Base-by-base conservation (phyloP, 176 grass and related monocot genomes). In the Thinopyrum elongatum region DNA sequence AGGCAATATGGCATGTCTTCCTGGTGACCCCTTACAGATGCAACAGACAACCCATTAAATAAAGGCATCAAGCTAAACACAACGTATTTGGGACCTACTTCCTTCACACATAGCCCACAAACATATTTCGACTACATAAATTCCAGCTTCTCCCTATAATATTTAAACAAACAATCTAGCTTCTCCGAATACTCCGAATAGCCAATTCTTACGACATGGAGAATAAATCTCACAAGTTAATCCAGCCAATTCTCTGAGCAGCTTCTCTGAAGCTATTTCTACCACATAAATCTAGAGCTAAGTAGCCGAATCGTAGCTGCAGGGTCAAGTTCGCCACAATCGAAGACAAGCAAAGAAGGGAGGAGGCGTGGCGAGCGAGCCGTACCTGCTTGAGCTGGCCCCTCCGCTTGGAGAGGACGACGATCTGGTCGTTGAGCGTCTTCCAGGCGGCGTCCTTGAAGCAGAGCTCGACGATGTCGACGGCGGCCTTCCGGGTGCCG, bases 361-460 rank as follows among this genome's bases (percentile, higher is more conserved):
- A 0, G n/a, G 21, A 57, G 11, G 4, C 7, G 39, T 7, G 0
- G 49, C 22, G 2, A 78, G 21, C 25, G 5, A 4, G 34, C 19
- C 2, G 9, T 75, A 99, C 97, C 94, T 99, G 97, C 78, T 99
- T 99, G 77, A 99, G 94, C 76, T 99, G 97, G 8, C 97, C 97
- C 85, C 97, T 91, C 70, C 97, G 90, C 79, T 99, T 99, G 4
- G 97, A 96, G 60, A 99, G 63, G 79, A 99, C 84, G 42, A 96
- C 51, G 66, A 99, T 99, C 85, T 99, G 97, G 82, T 99, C 97
- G 28, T 99, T 96, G 53, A 99, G 85, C 29, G 97, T 99, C 90
- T 99, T 99, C 97, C 97, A 99, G 22, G 90, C 92, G 65, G 59
- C 83, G 2, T 89, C 90, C 84, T 93, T 93, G 61, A 84, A 99